Percentiles rank a stretch among this genome's conserved stretches.
Conservation (phyloP, 345 rosid species). For the Moricandia moricandioides region DNA sequence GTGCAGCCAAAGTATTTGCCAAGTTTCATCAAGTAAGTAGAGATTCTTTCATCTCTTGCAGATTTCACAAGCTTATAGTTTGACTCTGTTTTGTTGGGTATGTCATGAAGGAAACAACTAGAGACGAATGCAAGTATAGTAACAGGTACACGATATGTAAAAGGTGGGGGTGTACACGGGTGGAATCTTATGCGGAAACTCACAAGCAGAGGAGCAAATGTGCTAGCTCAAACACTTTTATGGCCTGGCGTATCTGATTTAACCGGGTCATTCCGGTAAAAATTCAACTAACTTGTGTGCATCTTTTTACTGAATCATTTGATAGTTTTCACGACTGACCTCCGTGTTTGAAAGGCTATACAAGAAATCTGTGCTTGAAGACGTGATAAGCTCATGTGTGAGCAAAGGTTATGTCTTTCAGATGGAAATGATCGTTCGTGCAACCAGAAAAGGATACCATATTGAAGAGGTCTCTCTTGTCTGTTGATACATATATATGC, state of each 20-base stretch:
- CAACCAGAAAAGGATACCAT: slow-evolving; percentile 79
- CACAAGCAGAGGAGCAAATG: slow-evolving; percentile 98
- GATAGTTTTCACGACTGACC: slow-evolving; percentile 16
- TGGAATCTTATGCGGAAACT: slow-evolving; percentile 98
- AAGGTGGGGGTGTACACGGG: slow-evolving; percentile 91
- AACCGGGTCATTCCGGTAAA: slow-evolving; percentile 92
- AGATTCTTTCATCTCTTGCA: background rate
- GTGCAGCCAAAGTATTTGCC: slow-evolving; percentile 95
- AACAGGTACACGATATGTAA: slow-evolving; percentile 87
- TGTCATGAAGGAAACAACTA: slow-evolving; percentile 61
- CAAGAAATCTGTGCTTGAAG: slow-evolving; percentile 81
- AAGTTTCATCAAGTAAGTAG: slow-evolving; percentile 81
- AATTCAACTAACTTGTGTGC: background rate
- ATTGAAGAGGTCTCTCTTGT: slow-evolving; percentile 66
- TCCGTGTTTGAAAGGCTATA: slow-evolving; percentile 56
- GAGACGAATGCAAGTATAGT: slow-evolving; percentile 93
- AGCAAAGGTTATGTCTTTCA: slow-evolving; percentile 97
- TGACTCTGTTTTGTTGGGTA: background rate
- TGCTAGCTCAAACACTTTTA: slow-evolving; percentile 86
- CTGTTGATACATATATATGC: background rate
- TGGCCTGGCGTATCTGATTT: slow-evolving; percentile 99
- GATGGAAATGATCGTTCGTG: slow-evolving; percentile 99
- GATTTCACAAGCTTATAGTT: background rate
- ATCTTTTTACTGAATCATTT: background rate
- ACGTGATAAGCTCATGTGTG: slow-evolving; percentile 70